Evolutionary conservation across 2,329 filamentous ascomycete species (phyloP).

Genomic region (Alternaria brassicicola): DNA sequence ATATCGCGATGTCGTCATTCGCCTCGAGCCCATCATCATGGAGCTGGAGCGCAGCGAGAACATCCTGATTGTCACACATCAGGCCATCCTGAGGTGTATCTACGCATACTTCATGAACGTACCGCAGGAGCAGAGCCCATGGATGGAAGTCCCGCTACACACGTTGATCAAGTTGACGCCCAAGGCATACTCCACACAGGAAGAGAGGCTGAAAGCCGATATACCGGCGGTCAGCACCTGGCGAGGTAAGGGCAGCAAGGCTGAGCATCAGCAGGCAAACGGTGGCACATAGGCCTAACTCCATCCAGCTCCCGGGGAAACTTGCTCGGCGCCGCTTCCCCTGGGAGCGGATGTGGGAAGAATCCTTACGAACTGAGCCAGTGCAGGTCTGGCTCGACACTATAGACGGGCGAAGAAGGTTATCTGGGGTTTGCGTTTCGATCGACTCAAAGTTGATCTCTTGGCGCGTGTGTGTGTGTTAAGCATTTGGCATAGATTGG

Average conservation of each 20-base stretch:
- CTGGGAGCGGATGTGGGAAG: constrained; percentile 10
- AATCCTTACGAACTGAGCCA: constrained; percentile 4
- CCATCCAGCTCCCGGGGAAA: constrained; percentile 19
- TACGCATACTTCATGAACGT: constrained; percentile 99
- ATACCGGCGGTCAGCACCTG: constrained; percentile 97
- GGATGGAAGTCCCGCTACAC: constrained; percentile 98
- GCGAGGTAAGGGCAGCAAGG: constrained; percentile 90
- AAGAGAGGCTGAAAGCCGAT: constrained; percentile 84
- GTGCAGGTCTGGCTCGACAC: not conserved
- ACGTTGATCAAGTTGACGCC: constrained; percentile 96
- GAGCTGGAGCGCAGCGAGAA: constrained; percentile 95
- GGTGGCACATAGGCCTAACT: constrained; percentile 30
- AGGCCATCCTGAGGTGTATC: constrained; percentile 94
- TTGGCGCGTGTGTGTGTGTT: constrained; percentile 2
- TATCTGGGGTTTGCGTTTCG: not conserved
- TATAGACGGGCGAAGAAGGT: not conserved
- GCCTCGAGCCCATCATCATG: constrained; percentile 99
- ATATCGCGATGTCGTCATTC: constrained; percentile 95
- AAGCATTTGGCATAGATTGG: constrained; percentile 13
- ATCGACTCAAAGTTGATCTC: constrained; percentile 4
- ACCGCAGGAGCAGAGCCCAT: constrained; percentile 87
- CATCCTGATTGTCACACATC: constrained; percentile 96
- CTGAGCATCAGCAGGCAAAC: constrained; percentile 72
- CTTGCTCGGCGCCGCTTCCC: constrained; percentile 3
- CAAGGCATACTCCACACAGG: constrained; percentile 89